A percentile compares a stretch with the other conserved stretches of the same genome.
phyloP scores from a whole-genome alignment of 1,284 basidiomycete species.

The Microbotryomycetes sp. region DNA sequence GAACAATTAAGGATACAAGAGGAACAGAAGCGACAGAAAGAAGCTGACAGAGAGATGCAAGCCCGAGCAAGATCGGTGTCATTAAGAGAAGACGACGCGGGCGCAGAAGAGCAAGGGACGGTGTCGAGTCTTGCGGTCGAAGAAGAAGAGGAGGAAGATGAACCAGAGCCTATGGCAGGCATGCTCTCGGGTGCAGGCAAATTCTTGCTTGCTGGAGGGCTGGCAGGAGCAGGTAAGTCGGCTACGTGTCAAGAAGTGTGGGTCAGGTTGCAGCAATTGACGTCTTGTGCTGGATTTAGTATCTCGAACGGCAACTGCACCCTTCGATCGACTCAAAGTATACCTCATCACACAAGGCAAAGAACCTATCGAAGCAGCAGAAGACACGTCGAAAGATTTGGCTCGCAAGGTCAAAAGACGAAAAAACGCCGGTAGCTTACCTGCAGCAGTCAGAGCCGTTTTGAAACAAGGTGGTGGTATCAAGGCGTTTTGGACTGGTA shows the following conservation, averaged over 20 bases:
- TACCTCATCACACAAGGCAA: constrained; percentile 72
- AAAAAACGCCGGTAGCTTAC: constrained; percentile 50
- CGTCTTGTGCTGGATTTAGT: constrained; percentile 50
- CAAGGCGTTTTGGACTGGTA: constrained; percentile 81
- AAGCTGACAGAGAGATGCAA: not conserved
- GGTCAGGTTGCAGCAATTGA: not conserved
- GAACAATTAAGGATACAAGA: not conserved
- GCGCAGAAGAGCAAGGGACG: constrained; percentile 30
- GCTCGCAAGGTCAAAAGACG: constrained; percentile 9
- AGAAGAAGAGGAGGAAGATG: constrained; percentile 46
- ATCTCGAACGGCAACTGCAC: constrained; percentile 91
- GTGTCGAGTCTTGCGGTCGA: constrained; percentile 40
- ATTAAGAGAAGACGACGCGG: constrained; percentile 11
- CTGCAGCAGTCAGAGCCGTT: constrained; percentile 65
- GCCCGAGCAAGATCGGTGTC: not conserved
- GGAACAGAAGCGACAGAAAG: not conserved
- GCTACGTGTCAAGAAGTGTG: not conserved
- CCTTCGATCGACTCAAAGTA: constrained; percentile 94
- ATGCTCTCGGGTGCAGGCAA: constrained; percentile 57
- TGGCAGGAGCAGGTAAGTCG: constrained; percentile 80
- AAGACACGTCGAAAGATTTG: constrained; percentile 29
- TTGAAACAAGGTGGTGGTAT: constrained; percentile 85
- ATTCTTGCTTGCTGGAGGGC: constrained; percentile 86
- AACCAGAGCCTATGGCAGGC: constrained; percentile 36
- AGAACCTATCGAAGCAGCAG: constrained; percentile 12